Conservation (phyloP, 1,284 basidiomycete species). For the Cystobasidium slooffiae region DNA sequence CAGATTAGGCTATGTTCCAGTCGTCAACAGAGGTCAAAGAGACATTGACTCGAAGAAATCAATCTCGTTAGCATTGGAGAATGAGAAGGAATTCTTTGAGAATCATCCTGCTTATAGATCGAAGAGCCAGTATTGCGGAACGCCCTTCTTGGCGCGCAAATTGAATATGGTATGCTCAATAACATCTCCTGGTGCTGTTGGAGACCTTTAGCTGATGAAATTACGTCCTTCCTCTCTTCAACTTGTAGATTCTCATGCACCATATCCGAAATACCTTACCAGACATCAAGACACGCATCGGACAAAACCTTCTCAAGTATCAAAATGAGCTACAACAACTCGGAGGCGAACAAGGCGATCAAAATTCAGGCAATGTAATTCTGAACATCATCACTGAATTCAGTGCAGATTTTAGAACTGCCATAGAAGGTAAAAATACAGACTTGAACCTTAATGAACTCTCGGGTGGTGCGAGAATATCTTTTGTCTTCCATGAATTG, state of each 20-base stretch:
- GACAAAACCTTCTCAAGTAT: slow-evolving; percentile 82
- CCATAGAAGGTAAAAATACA: slow-evolving; percentile 95
- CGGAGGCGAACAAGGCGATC: slow-evolving; percentile 83
- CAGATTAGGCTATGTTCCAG: slow-evolving; percentile 93
- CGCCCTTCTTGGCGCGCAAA: slow-evolving; percentile 94
- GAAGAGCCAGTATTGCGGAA: slow-evolving; percentile 95
- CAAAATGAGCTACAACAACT: slow-evolving; percentile 80
- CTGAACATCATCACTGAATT: slow-evolving; percentile 97
- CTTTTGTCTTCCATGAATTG: slow-evolving; percentile 96
- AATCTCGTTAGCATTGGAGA: slow-evolving; percentile 82
- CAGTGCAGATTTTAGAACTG: slow-evolving; percentile 91
- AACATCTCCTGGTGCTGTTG: not conserved
- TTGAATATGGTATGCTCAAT: slow-evolving; percentile 77
- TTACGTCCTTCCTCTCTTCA: slow-evolving; percentile 12
- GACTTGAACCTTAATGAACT: slow-evolving; percentile 93
- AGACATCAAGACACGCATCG: slow-evolving; percentile 93
- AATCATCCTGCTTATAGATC: slow-evolving; percentile 87
- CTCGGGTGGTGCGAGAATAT: slow-evolving; percentile 94
- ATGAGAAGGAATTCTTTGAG: slow-evolving; percentile 91
- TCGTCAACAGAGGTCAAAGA: slow-evolving; percentile 93
- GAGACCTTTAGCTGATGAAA: not conserved
- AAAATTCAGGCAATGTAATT: slow-evolving; percentile 81
- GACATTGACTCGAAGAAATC: slow-evolving; percentile 89
- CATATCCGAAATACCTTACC: slow-evolving; percentile 95
- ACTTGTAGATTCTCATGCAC: slow-evolving; percentile 86